Percentiles rank a stretch among this genome's conserved stretches.
These are phyloP conservation scores for Pezicula rhizophila DNA, from an alignment of 2,329 filamentous ascomycete genomes.

Conservation along the genomic window DNA sequence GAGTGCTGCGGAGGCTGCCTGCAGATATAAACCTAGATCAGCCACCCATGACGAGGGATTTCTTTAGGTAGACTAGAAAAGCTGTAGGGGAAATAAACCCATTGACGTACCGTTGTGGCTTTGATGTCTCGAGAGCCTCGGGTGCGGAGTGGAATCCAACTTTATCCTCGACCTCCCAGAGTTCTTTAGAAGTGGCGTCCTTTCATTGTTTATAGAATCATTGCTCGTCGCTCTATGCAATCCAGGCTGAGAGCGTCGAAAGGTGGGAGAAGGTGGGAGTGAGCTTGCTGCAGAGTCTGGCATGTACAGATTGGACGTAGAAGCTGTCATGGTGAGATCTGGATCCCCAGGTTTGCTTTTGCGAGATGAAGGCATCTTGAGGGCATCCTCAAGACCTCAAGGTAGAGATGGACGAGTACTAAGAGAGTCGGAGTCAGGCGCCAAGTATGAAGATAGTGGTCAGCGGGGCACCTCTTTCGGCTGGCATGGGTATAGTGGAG, in stretches of 20 bases:
- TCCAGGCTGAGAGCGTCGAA: slow-evolving; percentile 2
- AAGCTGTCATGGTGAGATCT: slow-evolving; percentile 4
- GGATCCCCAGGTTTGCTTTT: slow-evolving; percentile 5
- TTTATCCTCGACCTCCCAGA: slow-evolving; percentile 23
- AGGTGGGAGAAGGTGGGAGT: slow-evolving; percentile 14
- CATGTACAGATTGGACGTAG: slow-evolving; percentile 1
- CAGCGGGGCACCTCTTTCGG: neutral
- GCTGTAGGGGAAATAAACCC: too few species aligned
- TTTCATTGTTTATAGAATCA: slow-evolving; percentile 19
- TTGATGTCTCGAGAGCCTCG: slow-evolving; percentile 19
- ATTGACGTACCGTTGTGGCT: slow-evolving; percentile 17
- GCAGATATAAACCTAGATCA: slow-evolving; percentile 4
- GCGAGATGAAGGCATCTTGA: slow-evolving; percentile 5
- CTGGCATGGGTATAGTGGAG: neutral
- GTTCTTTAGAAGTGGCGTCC: slow-evolving; percentile 20
- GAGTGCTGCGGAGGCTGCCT: slow-evolving; percentile 24
- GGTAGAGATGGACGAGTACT: neutral
- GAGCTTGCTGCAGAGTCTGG: slow-evolving; percentile 14
- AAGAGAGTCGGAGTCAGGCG: too few species aligned
- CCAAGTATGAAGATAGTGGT: slow-evolving; percentile 8
- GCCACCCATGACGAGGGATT: neutral
- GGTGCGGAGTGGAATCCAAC: slow-evolving; percentile 12
- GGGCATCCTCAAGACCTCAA: neutral
- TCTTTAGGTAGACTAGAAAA: neutral
- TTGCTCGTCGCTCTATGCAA: slow-evolving; percentile 13